Conservation (phyloP, 1,139 yeast genomes). For the Blastobotrys serpentis region DNA sequence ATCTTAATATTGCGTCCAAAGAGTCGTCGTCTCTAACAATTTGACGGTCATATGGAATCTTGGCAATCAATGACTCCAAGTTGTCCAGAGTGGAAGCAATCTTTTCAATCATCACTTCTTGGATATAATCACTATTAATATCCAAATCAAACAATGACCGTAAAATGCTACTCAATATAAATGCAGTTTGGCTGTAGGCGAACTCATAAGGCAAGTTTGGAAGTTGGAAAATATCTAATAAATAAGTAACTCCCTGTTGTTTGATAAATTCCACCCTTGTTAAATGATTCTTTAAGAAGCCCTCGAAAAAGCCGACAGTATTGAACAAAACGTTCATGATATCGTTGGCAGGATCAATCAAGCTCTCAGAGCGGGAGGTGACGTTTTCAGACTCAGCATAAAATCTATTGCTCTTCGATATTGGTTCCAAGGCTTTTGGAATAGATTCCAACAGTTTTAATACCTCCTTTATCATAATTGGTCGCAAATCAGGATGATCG, state of each 20-base stretch:
- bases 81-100: conserved; percentile 12
- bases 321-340: conserved; percentile 27
- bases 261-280: conserved; percentile 37
- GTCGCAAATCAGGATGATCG: conserved; percentile 74
- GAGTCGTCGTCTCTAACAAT: conserved; percentile 17
- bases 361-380: conserved; percentile 10
- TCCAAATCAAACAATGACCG: conserved; percentile 34
- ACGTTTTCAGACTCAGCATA: conserved; percentile 22
- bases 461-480: conserved; percentile 54
- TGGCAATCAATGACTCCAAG: conserved; percentile 19
- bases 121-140: conserved; percentile 30
- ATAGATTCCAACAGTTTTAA: conserved; percentile 48
- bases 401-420: conserved; percentile 18
- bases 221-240: conserved; percentile 32
- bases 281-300: conserved; percentile 35
- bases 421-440: conserved; percentile 36
- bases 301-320: conserved; percentile 35
- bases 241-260: conserved; percentile 32
- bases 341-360: conserved; percentile 16
- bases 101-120: conserved; percentile 21
- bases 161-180: conserved; percentile 29
- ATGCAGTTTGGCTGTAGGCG: conserved; percentile 35
- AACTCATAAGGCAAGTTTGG: conserved; percentile 40
- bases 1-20: conserved; percentile 23
- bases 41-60: conserved; percentile 10